phyloP scores from a whole-genome alignment of 768 basidiomycete genomes.

The Mycena venus region DNA sequence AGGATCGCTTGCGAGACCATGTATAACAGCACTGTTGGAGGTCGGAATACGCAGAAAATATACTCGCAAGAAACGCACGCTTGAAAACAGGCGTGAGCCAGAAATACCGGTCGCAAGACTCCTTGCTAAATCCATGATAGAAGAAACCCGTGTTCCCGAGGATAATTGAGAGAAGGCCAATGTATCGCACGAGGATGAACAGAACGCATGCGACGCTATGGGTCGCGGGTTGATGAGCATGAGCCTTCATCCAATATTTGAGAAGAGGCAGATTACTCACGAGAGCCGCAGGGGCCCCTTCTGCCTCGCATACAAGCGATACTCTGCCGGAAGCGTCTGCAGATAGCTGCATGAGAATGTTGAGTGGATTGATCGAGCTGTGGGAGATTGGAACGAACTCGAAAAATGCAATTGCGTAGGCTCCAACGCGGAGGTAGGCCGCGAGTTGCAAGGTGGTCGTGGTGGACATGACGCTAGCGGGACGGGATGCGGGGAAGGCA shows the following conservation, averaged over 20 bases:
- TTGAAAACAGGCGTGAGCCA: constrained; percentile 29
- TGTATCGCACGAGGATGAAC: constrained; percentile 31
- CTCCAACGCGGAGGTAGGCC: constrained; percentile 18
- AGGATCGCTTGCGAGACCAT: neutral
- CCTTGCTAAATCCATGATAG: constrained; percentile 28
- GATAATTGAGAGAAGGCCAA: constrained; percentile 15
- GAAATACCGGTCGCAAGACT: constrained; percentile 9
- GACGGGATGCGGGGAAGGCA: too few species aligned
- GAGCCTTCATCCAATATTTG: neutral
- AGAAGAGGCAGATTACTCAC: neutral
- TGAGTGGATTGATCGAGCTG: neutral
- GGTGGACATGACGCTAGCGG: too few species aligned
- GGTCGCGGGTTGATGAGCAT: neutral
- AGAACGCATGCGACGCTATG: constrained; percentile 28
- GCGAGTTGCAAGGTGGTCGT: neutral
- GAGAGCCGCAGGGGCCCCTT: neutral
- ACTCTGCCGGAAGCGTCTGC: constrained; percentile 24
- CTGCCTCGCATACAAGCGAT: constrained; percentile 18
- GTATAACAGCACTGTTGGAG: neutral
- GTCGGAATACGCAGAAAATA: too few species aligned
- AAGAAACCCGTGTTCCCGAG: constrained; percentile 26
- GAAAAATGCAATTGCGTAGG: constrained; percentile 17
- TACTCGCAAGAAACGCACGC: neutral
- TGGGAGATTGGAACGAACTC: constrained; percentile 2
- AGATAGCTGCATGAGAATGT: constrained; percentile 19